Evolutionary conservation across 2,329 filamentous ascomycete genomes (phyloP), one percentile per base, ranked within the genome.

Genomic region (Aspergillus costaricaensis): DNA sequence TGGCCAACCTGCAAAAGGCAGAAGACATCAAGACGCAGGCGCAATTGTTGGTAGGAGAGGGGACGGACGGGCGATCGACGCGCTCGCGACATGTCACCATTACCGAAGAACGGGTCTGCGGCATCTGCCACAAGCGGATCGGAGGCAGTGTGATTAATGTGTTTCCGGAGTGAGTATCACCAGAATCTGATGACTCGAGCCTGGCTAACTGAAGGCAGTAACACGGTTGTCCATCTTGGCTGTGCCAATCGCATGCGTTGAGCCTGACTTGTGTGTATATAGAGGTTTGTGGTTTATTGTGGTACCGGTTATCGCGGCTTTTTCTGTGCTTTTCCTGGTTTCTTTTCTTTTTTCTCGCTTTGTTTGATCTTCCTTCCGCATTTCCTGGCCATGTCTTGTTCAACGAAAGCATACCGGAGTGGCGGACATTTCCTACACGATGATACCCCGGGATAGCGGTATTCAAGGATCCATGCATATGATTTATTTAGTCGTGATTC

Each of bases 101-200:
- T 55, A 87, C 85, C 9, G 94, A 99, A 69, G 94, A 98, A 72
- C 83, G 91, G 55, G 89, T 96, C 57, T 99, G 95, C 74, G 88
- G 90, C 12, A 91, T 96, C 15, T 99, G 95, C 74, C 90, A 96
- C 76, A 98, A 97, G 82, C 83, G 95, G 66, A 85, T 99, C 65
- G 94, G 93, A 1, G 90, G 92, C 1, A 96, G 91, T 74, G 95
- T 96, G 17, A 90, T 98, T 61, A 89, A 93, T 43, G 93, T 97
- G 12, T 84, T 95, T 77, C 91, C 93, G 6, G 91, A 96, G 79
- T 92, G 88, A 73, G 84, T 82, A 23, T 41, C 15, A 23, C 17
- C 30, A 27, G 10, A 23, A 25, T 21, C 8, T 21, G 27, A 23
- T 59, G 4, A 4, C 32, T 59, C 44, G 36, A 6, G 12, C 36